Evolutionary conservation across 352 stramenopile species (phyloP).

Genomic region (Phytophthora sp.): DNA sequence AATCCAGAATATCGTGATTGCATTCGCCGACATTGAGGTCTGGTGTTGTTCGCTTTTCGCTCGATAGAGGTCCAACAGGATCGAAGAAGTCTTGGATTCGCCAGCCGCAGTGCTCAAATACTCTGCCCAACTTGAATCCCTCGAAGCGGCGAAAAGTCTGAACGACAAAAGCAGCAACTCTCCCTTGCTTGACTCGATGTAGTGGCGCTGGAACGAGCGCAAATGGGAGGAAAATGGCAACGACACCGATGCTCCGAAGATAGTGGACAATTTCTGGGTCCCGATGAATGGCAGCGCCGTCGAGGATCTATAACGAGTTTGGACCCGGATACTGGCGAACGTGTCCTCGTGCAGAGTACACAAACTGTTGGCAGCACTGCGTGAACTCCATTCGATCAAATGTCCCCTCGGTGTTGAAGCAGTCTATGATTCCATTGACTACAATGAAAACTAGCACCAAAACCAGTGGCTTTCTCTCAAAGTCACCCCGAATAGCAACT

Average conservation of each 20-base stretch:
- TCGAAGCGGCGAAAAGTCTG: neutral
- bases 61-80: neutral
- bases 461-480: neutral
- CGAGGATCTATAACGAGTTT: neutral
- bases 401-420: neutral
- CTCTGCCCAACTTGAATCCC: neutral
- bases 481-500: too few relatives aligned
- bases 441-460: slow-evolving; percentile 22
- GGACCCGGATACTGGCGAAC: neutral
- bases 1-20: neutral
- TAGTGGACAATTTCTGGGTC: too few relatives aligned
- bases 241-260: too few relatives aligned
- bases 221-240: neutral
- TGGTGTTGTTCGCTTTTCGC: too few relatives aligned
- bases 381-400: neutral
- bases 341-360: neutral
- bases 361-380: neutral
- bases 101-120: neutral
- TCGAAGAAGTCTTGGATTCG: neutral
- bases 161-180: neutral
- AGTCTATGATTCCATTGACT: neutral
- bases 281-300: too few relatives aligned
- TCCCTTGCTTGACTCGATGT: neutral
- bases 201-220: neutral
- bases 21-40: neutral